Evolutionary conservation across 164 flowering plant genomes (phyloP), one percentile per base, ranked within the genome.

Genomic region (Vitis cinerea): DNA sequence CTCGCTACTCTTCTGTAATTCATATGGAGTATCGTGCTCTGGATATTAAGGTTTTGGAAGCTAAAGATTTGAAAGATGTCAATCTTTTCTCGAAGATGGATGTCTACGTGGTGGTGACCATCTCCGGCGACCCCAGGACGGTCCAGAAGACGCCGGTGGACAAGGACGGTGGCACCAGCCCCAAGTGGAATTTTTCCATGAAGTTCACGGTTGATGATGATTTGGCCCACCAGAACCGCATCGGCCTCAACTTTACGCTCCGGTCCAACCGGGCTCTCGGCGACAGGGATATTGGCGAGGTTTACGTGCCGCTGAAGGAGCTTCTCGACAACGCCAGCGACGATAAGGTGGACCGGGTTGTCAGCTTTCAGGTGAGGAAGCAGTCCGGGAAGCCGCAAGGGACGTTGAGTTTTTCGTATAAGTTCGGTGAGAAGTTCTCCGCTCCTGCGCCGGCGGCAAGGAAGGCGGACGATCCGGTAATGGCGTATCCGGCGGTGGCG

Each of bases 211-310:
- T 83, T 19, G 81, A 81, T 15, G 85, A 79, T 11, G 57, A 72
- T 14, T 61, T 66, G 9, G 51, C 70, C 58, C 60, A 51, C 14
- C 10, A 50, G 51, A 65, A 64, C 67, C 67, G 71, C 51, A 71
- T 80, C n/a, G 29, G 51, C 13, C 68, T 80, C 16, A 19, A 23
- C 10, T 55, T 85, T 27, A 56, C 59, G 31, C 63, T 85, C 69
- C 66, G 3, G 44, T 73, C 85, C n/a, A 64, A 78, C 1, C 72
- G 82, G 11, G 10, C 15, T 8, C 58, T 84, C 12, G 79, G 79
- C 16, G 88, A 82, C 49, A 73, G 50, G 29, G 79, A 63, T 8
- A 52, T 85, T 59, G 88, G 86, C 1, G 70, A 60, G 16, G 88
- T 79, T 11, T 12, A 3, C 16, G 74, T 85, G 9, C 82, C 83